These are phyloP conservation scores for Dioscorea alata DNA, from an alignment of 106 monocot genomes.

Conservation along the genomic window DNA sequence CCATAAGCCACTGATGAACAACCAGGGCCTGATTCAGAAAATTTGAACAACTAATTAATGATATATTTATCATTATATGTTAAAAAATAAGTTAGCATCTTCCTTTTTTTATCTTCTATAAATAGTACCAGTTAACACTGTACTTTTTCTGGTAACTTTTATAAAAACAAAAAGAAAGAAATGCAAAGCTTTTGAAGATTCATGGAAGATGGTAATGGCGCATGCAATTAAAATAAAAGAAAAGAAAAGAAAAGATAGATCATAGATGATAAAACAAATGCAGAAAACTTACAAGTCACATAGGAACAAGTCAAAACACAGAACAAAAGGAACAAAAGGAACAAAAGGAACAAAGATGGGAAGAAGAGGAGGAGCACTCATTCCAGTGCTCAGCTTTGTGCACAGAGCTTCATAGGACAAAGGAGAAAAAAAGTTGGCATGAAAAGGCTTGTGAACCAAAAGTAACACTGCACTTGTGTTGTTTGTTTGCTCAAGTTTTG, in stretches of 20 bases:
- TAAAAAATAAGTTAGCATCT: neutral
- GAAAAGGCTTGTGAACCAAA: neutral
- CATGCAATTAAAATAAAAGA: no score
- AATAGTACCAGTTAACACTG: no score
- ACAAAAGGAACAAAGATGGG: neutral
- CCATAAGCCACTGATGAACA: constrained; percentile 97
- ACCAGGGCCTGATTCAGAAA: constrained; percentile 65
- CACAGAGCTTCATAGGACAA: neutral
- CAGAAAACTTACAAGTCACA: neutral
- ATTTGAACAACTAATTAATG: neutral
- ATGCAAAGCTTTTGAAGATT: no score
- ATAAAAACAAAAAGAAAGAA: no score
- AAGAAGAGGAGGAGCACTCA: neutral
- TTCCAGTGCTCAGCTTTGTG: no score
- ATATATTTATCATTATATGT: neutral
- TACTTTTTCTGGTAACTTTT: no score
- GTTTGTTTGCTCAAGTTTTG: constrained; percentile 13
- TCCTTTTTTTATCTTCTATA: neutral
- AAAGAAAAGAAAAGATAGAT: no score
- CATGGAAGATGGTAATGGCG: no score
- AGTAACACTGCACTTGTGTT: constrained; percentile 4
- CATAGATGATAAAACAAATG: neutral
- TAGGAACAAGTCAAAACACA: neutral
- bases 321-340: neutral
- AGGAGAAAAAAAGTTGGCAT: constrained; percentile 1